Conservation (phyloP, 2,329 filamentous ascomycete species). For the Exophiala sideris region DNA sequence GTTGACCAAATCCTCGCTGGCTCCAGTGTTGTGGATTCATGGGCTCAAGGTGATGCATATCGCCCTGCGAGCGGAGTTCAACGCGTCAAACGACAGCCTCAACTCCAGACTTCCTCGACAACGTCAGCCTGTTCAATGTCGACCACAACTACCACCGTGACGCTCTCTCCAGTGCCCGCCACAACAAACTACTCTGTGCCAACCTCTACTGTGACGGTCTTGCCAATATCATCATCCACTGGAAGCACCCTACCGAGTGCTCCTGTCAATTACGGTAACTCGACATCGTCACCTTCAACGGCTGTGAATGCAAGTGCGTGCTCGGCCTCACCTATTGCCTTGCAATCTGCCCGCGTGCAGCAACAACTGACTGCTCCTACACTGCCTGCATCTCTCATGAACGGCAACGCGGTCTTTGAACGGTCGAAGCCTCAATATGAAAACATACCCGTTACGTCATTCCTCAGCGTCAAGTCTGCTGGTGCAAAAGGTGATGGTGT, state of each 20-base stretch:
- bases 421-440: slow-evolving; percentile 89
- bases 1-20: slow-evolving; percentile 60
- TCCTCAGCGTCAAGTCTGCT: slow-evolving; percentile 76
- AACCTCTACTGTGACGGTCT: slow-evolving; percentile 10
- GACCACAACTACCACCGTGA: slow-evolving; percentile 19
- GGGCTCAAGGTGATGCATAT: slow-evolving; percentile 77
- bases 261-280: slow-evolving; percentile 5
- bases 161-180: slow-evolving; percentile 8
- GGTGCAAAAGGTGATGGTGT: slow-evolving; percentile 85
- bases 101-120: slow-evolving; percentile 3
- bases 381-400: slow-evolving; percentile 52
- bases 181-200: not conserved
- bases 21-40: slow-evolving; percentile 66
- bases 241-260: slow-evolving; percentile 1
- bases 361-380: slow-evolving; percentile 12
- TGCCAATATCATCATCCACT: not conserved
- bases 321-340: slow-evolving; percentile 13
- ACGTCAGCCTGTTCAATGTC: slow-evolving; percentile 15
- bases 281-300: not conserved
- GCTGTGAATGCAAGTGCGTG: slow-evolving; percentile 12
- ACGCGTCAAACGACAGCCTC: slow-evolving; percentile 12
- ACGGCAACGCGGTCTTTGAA: slow-evolving; percentile 66
- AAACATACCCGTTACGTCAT: slow-evolving; percentile 60
- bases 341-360: slow-evolving; percentile 18
- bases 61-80: slow-evolving; percentile 9